These are phyloP conservation scores for Penicillium egyptiacum DNA, from an alignment of 495 filamentous ascomycete genomes.

Conservation along the genomic window DNA sequence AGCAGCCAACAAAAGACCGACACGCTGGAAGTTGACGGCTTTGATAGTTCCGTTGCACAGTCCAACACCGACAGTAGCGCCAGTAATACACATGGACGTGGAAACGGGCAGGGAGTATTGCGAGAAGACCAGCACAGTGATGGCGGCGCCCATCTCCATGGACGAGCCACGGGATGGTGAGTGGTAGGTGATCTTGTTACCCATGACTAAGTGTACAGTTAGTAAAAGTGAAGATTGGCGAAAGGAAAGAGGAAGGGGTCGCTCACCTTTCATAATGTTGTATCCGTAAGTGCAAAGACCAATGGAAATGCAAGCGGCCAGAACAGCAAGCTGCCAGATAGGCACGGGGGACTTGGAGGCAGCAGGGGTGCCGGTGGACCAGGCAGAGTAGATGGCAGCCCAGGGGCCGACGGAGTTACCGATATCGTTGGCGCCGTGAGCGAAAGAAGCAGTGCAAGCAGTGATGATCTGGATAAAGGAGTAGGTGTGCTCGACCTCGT, in stretches of 20 bases:
- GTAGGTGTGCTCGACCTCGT: conserved; percentile 74
- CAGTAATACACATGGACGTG: conserved; percentile 60
- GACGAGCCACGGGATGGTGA: conserved; percentile 60
- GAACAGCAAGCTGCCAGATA: conserved; percentile 60
- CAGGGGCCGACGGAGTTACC: conserved; percentile 74
- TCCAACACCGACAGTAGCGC: conserved; percentile 57
- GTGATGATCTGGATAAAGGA: conserved; percentile 74
- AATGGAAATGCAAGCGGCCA: conserved; percentile 52
- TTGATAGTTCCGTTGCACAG: conserved; percentile 57
- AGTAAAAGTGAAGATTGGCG: conserved; percentile 16
- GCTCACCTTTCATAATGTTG: conserved; percentile 64
- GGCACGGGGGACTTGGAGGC: conserved; percentile 53
- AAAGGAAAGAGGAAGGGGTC: neutral
- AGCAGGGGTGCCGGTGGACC: conserved; percentile 53
- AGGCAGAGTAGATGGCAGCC: conserved; percentile 67
- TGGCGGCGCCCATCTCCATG: conserved; percentile 66
- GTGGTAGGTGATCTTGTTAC: conserved; percentile 68
- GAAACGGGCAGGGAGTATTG: conserved; percentile 61
- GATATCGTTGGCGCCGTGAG: conserved; percentile 80
- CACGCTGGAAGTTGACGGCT: conserved; percentile 64
- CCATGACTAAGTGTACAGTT: conserved; percentile 50
- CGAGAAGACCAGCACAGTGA: conserved; percentile 65
- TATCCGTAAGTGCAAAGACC: conserved; percentile 65
- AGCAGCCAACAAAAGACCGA: conserved; percentile 52
- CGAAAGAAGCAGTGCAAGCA: conserved; percentile 72